phyloP scores from a whole-genome alignment of 2,329 filamentous ascomycete genomes.

The Hypoxylon sp. region DNA sequence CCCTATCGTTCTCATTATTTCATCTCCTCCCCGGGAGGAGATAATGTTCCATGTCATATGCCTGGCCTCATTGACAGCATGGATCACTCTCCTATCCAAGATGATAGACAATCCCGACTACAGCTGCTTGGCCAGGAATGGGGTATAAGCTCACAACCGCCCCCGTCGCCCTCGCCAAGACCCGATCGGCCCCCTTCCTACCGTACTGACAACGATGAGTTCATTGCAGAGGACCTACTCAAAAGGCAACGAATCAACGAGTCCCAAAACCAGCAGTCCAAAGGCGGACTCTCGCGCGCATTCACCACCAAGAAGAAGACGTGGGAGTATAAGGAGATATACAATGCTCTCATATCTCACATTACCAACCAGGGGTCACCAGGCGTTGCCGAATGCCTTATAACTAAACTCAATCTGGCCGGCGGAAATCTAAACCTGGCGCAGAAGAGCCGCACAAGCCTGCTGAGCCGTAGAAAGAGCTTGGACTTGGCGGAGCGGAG shows the following conservation, averaged over 20 bases:
- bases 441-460: slow-evolving; percentile 60
- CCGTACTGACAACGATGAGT: slow-evolving; percentile 62
- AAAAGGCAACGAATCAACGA: slow-evolving; percentile 57
- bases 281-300: slow-evolving; percentile 57
- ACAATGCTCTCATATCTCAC: slow-evolving; percentile 63
- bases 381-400: slow-evolving; percentile 67
- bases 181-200: slow-evolving; percentile 59
- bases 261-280: slow-evolving; percentile 52
- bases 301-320: slow-evolving; percentile 63
- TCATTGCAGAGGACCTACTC: slow-evolving; percentile 65
- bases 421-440: slow-evolving; percentile 65
- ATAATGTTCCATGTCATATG: slow-evolving; percentile 25
- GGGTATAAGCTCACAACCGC: slow-evolving; percentile 57
- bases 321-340: slow-evolving; percentile 65
- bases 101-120: slow-evolving; percentile 61
- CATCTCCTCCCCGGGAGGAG: slow-evolving; percentile 6
- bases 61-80: slow-evolving; percentile 39
- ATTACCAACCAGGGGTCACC: slow-evolving; percentile 63
- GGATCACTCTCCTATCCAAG: slow-evolving; percentile 45
- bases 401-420: slow-evolving; percentile 60
- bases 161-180: slow-evolving; percentile 55
- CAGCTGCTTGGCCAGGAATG: slow-evolving; percentile 63
- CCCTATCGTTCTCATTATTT: background rate
- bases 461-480: slow-evolving; percentile 63
- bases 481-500: slow-evolving; percentile 63